A percentile compares a stretch with the other conserved stretches of the same genome.
Evolutionary conservation across 2,329 filamentous ascomycete species (phyloP).

Genomic region (Fusarium solani-melongenae): DNA sequence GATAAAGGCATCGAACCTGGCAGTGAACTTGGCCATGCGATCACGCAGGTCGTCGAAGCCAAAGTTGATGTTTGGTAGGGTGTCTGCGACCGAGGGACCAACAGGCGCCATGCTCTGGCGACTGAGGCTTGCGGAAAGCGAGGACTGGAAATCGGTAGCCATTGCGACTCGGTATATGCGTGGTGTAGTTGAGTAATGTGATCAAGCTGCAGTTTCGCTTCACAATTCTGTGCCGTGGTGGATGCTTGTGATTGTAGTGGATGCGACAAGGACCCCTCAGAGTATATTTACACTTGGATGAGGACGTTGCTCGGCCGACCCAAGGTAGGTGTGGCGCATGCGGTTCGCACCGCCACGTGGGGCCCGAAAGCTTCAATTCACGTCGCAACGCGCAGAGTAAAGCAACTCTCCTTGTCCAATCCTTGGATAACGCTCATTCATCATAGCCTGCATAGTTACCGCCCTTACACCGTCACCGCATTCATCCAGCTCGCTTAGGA

Average conservation of each 20-base stretch:
- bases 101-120: constrained; percentile 68
- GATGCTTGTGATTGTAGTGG: background rate
- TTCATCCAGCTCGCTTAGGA: constrained; percentile 12
- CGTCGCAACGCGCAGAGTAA: constrained; percentile 15
- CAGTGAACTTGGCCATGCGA: constrained; percentile 92
- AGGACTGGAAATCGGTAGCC: constrained; percentile 74
- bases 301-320: constrained; percentile 47
- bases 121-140: constrained; percentile 71
- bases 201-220: background rate
- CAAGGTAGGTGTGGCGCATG: constrained; percentile 38
- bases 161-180: constrained; percentile 49
- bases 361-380: constrained; percentile 40
- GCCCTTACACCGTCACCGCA: background rate
- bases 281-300: constrained; percentile 36
- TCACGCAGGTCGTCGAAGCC: constrained; percentile 95
- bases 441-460: background rate
- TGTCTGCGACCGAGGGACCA: constrained; percentile 77
- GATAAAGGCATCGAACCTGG: constrained; percentile 92
- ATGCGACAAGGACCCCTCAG: constrained; percentile 5
- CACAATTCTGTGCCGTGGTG: background rate
- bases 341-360: constrained; percentile 43
- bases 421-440: constrained; percentile 6
- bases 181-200: background rate
- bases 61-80: constrained; percentile 90
- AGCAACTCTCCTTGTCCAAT: constrained; percentile 7